Percentiles rank a stretch among this genome's conserved stretches.
phyloP scores from a whole-genome alignment of 2,329 filamentous ascomycete genomes.

The Colletotrichum truncatum region DNA sequence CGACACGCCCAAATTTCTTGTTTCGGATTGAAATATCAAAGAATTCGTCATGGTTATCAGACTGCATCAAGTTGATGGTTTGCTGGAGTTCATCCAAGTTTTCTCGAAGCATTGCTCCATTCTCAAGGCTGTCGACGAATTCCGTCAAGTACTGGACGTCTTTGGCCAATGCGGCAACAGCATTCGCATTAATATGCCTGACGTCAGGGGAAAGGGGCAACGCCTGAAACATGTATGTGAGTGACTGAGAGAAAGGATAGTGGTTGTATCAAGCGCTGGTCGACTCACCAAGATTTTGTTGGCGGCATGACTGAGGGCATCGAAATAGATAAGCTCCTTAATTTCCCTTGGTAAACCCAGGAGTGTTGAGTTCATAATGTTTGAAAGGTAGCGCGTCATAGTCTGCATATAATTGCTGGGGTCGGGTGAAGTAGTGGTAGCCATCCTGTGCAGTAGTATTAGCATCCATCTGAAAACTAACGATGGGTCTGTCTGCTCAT shows the following conservation, averaged over 20 bases:
- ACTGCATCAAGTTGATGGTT: constrained; percentile 87
- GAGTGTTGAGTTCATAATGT: constrained; percentile 96
- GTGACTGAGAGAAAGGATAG: neutral
- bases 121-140: constrained; percentile 88
- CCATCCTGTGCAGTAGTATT: constrained; percentile 50
- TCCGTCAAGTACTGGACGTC: constrained; percentile 86
- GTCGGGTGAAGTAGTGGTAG: constrained; percentile 69
- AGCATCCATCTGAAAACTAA: too few species aligned
- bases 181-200: constrained; percentile 86
- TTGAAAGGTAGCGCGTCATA: constrained; percentile 88
- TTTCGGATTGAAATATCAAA: constrained; percentile 91
- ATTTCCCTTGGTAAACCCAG: constrained; percentile 94
- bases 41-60: constrained; percentile 94
- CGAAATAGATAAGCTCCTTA: constrained; percentile 97
- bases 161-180: constrained; percentile 80
- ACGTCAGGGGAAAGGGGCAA: constrained; percentile 83
- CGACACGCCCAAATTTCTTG: constrained; percentile 92
- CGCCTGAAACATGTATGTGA: constrained; percentile 52
- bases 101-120: constrained; percentile 83
- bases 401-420: constrained; percentile 97
- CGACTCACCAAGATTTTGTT: constrained; percentile 78
- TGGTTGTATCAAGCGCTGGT: neutral
- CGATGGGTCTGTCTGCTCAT: too few species aligned
- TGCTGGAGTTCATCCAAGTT: constrained; percentile 94
- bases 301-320: constrained; percentile 90